Evolutionary conservation across 495 filamentous ascomycete species (phyloP), one percentile per base, ranked within the genome.

Genomic region (Penicillium pancosmium): DNA sequence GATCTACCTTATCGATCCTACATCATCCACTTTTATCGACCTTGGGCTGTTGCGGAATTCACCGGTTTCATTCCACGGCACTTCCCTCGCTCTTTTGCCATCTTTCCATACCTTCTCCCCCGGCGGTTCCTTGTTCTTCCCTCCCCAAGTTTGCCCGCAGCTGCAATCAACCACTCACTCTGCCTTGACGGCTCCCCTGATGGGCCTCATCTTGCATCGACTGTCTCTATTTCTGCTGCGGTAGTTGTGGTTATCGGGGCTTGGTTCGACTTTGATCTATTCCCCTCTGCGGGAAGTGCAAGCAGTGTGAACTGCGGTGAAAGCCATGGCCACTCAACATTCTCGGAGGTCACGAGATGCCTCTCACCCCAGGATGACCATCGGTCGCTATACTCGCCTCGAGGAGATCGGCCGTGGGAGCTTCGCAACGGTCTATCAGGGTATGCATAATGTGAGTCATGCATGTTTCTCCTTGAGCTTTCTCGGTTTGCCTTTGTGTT

Each of bases 321-420:
- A 69, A 63, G 46, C 59, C 61, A 80, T 80, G 74, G 63, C 75
- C 33, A 66, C 74, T 46, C 72, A 73, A 41, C 66, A 70, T 47
- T 63, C 80, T 33, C 77, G 79, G 68, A 78, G 80, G 66, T 68
- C 77, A 48, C 73, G 72, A 44, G 72, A 81, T 57, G 43, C 73
- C 50, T 66, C 70, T 25, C 74, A 72, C 33, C 72, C 78, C 63
- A 87, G 90, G 59, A 83, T 86, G 79, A 73, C 84, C 44, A 84
- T 96, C 67, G 92, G 92, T 44, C 80, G 82, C 56, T 97, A 93
- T 69, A 82, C 81, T 59, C 83, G 91, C 65, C 80, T 90, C 60
- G 86, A 89, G 54, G 88, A 96, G 76, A 96, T 97, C 65, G 93
- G 93, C 52, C 91, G 91, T 78, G 93, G 93, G 40, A 97, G 93